A percentile compares a stretch with the other conserved stretches of the same genome.
phyloP scores from a whole-genome alignment of 441 rosid genomes.

The Sinapis alba region DNA sequence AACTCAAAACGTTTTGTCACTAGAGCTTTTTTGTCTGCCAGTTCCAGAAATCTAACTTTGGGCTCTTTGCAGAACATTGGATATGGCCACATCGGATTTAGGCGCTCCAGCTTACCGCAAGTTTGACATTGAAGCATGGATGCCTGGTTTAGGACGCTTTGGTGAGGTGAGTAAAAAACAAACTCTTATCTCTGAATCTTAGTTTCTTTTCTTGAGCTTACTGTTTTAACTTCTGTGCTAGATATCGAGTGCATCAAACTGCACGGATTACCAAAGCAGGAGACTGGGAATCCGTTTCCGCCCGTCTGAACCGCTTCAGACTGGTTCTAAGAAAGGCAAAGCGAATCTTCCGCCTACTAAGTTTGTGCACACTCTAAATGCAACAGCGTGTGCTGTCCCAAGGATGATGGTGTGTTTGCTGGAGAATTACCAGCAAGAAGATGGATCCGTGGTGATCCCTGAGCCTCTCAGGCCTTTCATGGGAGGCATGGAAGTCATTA shows the following conservation, averaged over 20 bases:
- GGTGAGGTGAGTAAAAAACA: conserved; percentile 70
- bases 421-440: conserved; percentile 94
- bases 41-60: conserved; percentile 38
- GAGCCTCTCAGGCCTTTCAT: conserved; percentile 78
- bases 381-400: conserved; percentile 94
- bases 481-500: conserved; percentile 75
- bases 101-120: conserved; percentile 98
- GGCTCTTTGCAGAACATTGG: conserved; percentile 61
- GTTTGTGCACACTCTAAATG: conserved; percentile 90
- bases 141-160: conserved; percentile 91
- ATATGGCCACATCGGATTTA: conserved; percentile 88
- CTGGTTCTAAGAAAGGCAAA: conserved; percentile 73
- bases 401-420: conserved; percentile 88
- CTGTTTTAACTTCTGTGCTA: conserved; percentile 35
- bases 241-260: conserved; percentile 96
- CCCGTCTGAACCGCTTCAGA: conserved; percentile 56
- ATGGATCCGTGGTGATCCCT: conserved; percentile 80
- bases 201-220: not conserved
- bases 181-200: not conserved
- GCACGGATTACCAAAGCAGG: conserved; percentile 97
- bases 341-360: conserved; percentile 54
- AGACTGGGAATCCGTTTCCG: conserved; percentile 89
- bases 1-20: not conserved
- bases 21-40: not conserved
- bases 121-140: conserved; percentile 98